Conservation (phyloP, 345 rosid genomes). For the Gossypium bickii region DNA sequence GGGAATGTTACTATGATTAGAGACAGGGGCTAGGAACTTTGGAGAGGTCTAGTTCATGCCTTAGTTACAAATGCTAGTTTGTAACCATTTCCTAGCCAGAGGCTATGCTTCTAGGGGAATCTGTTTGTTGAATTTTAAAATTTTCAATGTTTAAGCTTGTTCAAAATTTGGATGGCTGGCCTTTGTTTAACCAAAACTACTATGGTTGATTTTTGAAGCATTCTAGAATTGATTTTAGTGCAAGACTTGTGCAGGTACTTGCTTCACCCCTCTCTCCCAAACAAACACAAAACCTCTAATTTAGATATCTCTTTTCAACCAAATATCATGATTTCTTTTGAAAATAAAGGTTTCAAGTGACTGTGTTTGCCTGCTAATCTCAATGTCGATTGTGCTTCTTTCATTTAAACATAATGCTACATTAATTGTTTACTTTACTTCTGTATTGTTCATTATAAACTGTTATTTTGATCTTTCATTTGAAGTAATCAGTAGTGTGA, state of each 20-base stretch:
- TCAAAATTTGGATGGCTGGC: not conserved
- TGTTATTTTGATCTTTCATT: conserved; percentile 13
- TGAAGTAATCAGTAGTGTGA: conserved; percentile 2
- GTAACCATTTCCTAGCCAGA: not conserved
- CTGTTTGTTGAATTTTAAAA: not conserved
- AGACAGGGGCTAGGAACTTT: not conserved
- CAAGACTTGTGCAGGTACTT: not conserved
- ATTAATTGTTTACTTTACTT: not conserved
- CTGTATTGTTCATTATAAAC: not conserved
- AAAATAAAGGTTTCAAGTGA: not conserved
- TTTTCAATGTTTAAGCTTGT: not conserved
- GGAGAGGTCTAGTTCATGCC: not conserved
- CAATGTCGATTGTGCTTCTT: not conserved
- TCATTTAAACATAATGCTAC: not conserved
- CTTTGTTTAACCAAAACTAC: not conserved
- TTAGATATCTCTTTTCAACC: conserved; percentile 25
- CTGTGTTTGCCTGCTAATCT: not conserved
- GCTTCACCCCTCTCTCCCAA: not conserved
- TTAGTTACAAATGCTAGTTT: not conserved
- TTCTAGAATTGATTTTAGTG: not conserved
- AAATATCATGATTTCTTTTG: not conserved
- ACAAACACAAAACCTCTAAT: not conserved
- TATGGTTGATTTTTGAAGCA: not conserved
- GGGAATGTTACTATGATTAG: not conserved
- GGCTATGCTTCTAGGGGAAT: not conserved